Base-by-base conservation (phyloP, 805 yeast genomes). In the Metschnikowia anglica region DNA sequence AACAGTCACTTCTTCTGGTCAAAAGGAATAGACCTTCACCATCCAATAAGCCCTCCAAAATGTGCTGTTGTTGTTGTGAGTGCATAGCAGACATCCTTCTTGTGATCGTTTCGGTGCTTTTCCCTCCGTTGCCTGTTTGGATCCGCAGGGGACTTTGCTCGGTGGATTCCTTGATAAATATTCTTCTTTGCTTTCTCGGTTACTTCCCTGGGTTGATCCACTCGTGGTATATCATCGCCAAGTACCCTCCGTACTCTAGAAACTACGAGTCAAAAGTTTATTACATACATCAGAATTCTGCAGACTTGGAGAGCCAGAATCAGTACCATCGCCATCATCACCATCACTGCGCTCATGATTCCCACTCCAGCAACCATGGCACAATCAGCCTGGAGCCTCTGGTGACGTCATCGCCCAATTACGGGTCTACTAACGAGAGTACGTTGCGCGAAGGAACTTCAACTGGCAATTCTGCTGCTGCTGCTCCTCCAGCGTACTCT, bases 61-160 rank as follows among this genome's bases (percentile, higher is more conserved):
- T n/a, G n/a, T n/a, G n/a, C n/a, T n/a, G n/a, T n/a, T n/a, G n/a
- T n/a, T 59, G 62, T 55, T 23, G 54, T 26, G 51, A 30, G 37
- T 70, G 73, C 45, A 50, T 66, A 26, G 60, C 73, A 3, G 90
- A 85, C 58, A 57, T 80, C n/a, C 58, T 79, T 11, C 74, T 85
- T 12, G 79, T 81, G 43, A 51, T 80, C 1, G 58, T 81, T 6
- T 82, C 88, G 2, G 72, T 83, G 37, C 68, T 85, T 38, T 72
- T 82, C 56, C 93, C 95, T 2, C 93, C 93, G 0, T 67, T 85
- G 10, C 86, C 90, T 0, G 89, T 85, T 9, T 63, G 80, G 60
- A 70, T 83, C 27, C 72, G 88, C 56, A 66, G 80, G 36, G 93
- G 93, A 1, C 40, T 76, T 12, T 80, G 79, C 52, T 69, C 83